Percentiles rank a stretch among this genome's conserved stretches.
These are phyloP conservation scores for Sphagnum contortum DNA, from an alignment of 225 moss, liverwort and hornwort species.

Conservation along the genomic window DNA sequence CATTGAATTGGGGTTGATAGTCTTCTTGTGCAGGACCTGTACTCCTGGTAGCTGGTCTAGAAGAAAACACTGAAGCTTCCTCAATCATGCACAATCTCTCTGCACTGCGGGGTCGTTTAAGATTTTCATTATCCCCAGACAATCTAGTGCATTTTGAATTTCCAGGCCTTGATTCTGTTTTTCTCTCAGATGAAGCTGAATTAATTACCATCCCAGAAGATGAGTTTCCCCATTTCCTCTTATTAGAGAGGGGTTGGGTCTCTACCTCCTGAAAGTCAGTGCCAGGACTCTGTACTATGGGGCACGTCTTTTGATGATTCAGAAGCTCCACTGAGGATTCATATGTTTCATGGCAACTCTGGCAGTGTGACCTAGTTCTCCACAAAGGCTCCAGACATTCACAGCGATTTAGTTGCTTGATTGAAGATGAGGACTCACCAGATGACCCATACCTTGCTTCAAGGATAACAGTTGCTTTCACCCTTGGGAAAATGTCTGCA, in stretches of 20 bases:
- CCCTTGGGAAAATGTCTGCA: slow-evolving; percentile 1
- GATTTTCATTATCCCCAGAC: slow-evolving; percentile 14
- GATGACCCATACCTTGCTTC: slow-evolving; percentile 12
- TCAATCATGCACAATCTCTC: slow-evolving; percentile 32
- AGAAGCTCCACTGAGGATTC: slow-evolving; percentile 64
- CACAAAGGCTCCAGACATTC: slow-evolving; percentile 90
- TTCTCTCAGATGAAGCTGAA: no score
- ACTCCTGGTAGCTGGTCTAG: no score
- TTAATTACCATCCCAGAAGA: no score
- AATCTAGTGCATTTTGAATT: slow-evolving; percentile 5
- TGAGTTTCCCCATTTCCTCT: background rate
- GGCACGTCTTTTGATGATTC: slow-evolving; percentile 46
- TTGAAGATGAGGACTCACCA: no score
- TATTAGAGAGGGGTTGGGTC: slow-evolving; percentile 12
- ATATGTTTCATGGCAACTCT: slow-evolving; percentile 69
- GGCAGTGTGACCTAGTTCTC: slow-evolving; percentile 73
- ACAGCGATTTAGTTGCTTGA: slow-evolving; percentile 60
- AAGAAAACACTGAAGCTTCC: slow-evolving; percentile 11
- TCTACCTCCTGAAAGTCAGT: slow-evolving; percentile 3
- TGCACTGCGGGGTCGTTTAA: slow-evolving; percentile 14
- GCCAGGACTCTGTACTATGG: background rate
- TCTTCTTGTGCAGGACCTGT: no score
- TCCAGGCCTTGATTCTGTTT: no score
- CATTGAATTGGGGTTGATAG: background rate
- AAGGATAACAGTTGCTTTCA: slow-evolving; percentile 26